Percentiles rank a stretch among this genome's conserved stretches.
phyloP scores from a whole-genome alignment of 805 yeast genomes.

The Myxozyma sirexii region DNA sequence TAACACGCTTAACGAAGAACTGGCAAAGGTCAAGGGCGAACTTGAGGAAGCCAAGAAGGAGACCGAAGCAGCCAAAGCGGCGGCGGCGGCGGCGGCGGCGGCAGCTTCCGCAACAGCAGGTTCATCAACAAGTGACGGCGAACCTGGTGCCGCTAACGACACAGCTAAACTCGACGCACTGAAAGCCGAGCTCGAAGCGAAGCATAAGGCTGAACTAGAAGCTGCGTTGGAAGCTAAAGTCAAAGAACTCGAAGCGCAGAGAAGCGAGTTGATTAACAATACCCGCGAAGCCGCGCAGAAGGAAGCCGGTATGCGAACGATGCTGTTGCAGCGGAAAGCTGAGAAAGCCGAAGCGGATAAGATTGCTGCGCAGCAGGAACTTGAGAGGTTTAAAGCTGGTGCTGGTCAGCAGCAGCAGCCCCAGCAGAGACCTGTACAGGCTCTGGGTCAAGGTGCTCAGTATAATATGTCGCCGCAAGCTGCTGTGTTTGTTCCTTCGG shows the following conservation, averaged over 20 bases:
- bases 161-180: conserved; percentile 1
- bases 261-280: conserved; percentile 48
- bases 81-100: conserved; percentile 35
- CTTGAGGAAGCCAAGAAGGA: conserved; percentile 19
- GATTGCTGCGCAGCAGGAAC: conserved; percentile 24
- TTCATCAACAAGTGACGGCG: conserved; percentile 34
- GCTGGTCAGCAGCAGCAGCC: conserved; percentile 5
- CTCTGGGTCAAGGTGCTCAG: too few relatives aligned
- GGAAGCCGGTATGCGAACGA: conserved; percentile 61
- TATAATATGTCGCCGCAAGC: background rate
- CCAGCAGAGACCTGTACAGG: background rate
- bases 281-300: conserved; percentile 56
- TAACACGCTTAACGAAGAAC: conserved; percentile 4
- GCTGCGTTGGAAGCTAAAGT: conserved; percentile 25
- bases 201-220: conserved; percentile 38
- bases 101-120: conserved; percentile 28
- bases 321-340: conserved; percentile 57
- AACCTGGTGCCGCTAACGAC: background rate
- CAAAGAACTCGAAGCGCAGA: conserved; percentile 48
- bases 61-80: conserved; percentile 34
- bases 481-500: background rate
- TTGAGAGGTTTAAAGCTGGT: conserved; percentile 34
- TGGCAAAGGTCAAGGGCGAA: conserved; percentile 17
- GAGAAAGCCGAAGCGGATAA: conserved; percentile 53
- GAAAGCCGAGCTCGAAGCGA: conserved; percentile 19